phyloP scores from a whole-genome alignment of 352 stramenopile species.

The Phytophthora cajani region DNA sequence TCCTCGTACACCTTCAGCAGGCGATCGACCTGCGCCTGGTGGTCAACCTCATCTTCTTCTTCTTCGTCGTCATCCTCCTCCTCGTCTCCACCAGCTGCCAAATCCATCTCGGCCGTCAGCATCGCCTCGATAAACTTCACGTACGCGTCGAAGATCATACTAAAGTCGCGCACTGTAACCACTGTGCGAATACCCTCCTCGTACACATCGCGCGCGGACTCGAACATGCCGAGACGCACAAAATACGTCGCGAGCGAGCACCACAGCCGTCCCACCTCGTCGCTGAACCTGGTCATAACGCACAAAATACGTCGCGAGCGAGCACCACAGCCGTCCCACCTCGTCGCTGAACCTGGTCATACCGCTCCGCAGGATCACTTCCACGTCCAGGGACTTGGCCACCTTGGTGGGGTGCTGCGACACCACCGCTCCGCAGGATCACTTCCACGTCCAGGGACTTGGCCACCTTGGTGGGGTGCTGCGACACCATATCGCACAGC shows the following conservation, averaged over 20 bases:
- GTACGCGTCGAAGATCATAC: slow-evolving; percentile 99
- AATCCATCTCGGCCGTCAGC: slow-evolving; percentile 96
- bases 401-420: slow-evolving; percentile 94
- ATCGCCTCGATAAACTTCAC: slow-evolving; percentile 98
- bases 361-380: slow-evolving; percentile 95
- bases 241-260: slow-evolving; percentile 98
- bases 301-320: slow-evolving; percentile 98
- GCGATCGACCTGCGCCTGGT: slow-evolving; percentile 77
- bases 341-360: slow-evolving; percentile 96
- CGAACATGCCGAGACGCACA: slow-evolving; percentile 96
- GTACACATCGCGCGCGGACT: slow-evolving; percentile 97
- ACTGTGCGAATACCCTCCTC: slow-evolving; percentile 88
- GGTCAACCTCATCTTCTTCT: slow-evolving; percentile 64
- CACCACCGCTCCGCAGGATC: slow-evolving; percentile 95
- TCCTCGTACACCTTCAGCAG: slow-evolving; percentile 91
- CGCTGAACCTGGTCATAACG: slow-evolving; percentile 93
- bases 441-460: slow-evolving; percentile 94
- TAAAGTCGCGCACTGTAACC: slow-evolving; percentile 96
- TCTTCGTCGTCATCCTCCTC: slow-evolving; percentile 77
- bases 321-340: slow-evolving; percentile 97
- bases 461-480: slow-evolving; percentile 92
- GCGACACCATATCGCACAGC: slow-evolving; percentile 96
- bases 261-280: slow-evolving; percentile 98
- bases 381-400: slow-evolving; percentile 91
- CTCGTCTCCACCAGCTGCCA: slow-evolving; percentile 44